Evolutionary conservation across 257 asterid genomes (phyloP).

Genomic region (Asclepias syriaca): DNA sequence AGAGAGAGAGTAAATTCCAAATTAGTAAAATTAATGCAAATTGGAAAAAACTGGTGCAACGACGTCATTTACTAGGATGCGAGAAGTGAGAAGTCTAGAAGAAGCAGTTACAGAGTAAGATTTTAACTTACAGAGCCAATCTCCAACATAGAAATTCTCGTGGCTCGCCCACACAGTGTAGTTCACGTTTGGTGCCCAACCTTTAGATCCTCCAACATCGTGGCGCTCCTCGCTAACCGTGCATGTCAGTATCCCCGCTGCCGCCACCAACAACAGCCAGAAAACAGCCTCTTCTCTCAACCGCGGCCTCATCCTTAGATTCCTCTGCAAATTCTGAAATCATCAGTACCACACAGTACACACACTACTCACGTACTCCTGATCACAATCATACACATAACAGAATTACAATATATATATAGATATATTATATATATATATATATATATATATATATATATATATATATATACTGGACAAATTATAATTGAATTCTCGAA

Average conservation of each 20-base stretch:
- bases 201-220: constrained; percentile 40
- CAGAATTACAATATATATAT: too few species aligned
- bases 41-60: background rate
- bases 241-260: constrained; percentile 31
- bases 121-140: constrained; percentile 41
- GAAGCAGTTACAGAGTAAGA: background rate
- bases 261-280: constrained; percentile 16
- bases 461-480: too few species aligned
- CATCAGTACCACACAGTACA: too few species aligned
- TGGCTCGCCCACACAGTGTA: constrained; percentile 49
- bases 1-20: background rate
- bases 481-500: too few species aligned
- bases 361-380: too few species aligned
- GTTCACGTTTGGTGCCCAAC: constrained; percentile 43
- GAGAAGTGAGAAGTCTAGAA: background rate
- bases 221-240: constrained; percentile 13
- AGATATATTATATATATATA: too few species aligned
- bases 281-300: background rate
- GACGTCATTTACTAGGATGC: background rate
- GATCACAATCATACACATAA: too few species aligned
- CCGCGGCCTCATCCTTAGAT: background rate
- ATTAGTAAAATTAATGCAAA: background rate
- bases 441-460: too few species aligned
- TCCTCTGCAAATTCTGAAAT: background rate
- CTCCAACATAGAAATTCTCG: constrained; percentile 40